Evolutionary conservation across 331 rosid genomes (phyloP).

Genomic region (Erythrophleum ivorense): DNA sequence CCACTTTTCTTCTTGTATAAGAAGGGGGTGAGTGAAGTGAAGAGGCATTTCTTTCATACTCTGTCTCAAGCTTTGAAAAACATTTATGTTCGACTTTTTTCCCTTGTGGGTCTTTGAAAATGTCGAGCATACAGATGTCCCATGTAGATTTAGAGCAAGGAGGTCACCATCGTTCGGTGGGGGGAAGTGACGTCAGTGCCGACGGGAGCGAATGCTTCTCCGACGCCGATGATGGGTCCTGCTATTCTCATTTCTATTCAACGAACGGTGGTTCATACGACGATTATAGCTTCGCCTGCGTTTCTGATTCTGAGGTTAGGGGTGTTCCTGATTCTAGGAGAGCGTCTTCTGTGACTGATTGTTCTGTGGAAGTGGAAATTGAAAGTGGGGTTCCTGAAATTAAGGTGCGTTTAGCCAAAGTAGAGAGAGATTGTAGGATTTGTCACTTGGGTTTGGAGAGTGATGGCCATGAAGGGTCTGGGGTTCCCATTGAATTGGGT

Average conservation of each 20-base stretch:
- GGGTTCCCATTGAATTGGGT: constrained; percentile 72
- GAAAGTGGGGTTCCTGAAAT: constrained; percentile 62
- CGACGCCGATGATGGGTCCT: constrained; percentile 78
- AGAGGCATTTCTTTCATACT: constrained; percentile 26
- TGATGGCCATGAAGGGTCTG: constrained; percentile 65
- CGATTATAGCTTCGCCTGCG: constrained; percentile 57
- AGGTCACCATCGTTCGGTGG: constrained; percentile 44
- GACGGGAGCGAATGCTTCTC: constrained; percentile 65
- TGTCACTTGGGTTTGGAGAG: constrained; percentile 85
- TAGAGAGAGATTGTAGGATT: constrained; percentile 79
- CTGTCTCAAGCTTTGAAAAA: neutral
- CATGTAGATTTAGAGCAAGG: constrained; percentile 70
- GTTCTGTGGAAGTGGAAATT: constrained; percentile 58
- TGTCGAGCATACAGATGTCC: constrained; percentile 52
- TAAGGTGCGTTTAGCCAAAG: constrained; percentile 69
- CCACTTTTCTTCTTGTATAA: neutral
- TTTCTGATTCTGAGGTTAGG: constrained; percentile 54
- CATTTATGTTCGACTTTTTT: constrained; percentile 6
- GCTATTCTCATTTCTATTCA: constrained; percentile 77
- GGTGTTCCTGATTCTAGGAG: constrained; percentile 51
- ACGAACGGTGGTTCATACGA: constrained; percentile 80
- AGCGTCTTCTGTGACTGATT: constrained; percentile 61
- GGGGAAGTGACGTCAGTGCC: constrained; percentile 59
- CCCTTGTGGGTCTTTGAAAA: constrained; percentile 40
- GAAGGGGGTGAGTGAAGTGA: neutral